Evolutionary conservation across 73 alveolate genomes (phyloP).

Genomic region (Blepharisma japonicum): DNA sequence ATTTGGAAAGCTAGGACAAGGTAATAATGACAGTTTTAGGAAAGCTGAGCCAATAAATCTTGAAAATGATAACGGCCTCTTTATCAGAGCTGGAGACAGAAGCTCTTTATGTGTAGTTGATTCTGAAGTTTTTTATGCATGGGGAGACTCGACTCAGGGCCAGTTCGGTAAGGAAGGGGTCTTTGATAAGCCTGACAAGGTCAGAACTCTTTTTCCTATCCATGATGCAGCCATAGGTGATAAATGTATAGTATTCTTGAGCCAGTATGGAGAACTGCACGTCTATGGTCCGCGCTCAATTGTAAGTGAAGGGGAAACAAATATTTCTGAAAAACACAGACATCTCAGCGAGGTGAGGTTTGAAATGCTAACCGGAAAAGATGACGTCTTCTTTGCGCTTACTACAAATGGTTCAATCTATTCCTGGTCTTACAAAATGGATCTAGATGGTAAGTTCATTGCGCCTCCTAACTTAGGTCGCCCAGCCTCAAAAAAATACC

Average conservation of each 20-base stretch:
- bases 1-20: constrained; percentile 90
- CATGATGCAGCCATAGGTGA: constrained; percentile 7
- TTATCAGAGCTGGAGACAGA: constrained; percentile 9
- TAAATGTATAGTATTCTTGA: neutral
- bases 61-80: neutral
- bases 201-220: neutral
- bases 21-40: constrained; percentile 34
- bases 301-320: neutral
- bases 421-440: constrained; percentile 1
- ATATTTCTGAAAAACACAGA: neutral
- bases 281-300: neutral
- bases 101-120: neutral
- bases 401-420: constrained; percentile 6
- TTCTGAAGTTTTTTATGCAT: neutral
- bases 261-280: no score
- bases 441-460: neutral
- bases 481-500: no score
- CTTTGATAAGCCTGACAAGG: neutral
- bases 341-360: neutral
- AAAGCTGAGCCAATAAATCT: neutral
- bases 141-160: neutral
- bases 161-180: neutral
- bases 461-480: no score
- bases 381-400: neutral
- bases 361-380: neutral